A percentile compares a stretch with the other conserved stretches of the same genome.
phyloP scores from a whole-genome alignment of 352 stramenopile species.

The Blastocystis sp. region DNA sequence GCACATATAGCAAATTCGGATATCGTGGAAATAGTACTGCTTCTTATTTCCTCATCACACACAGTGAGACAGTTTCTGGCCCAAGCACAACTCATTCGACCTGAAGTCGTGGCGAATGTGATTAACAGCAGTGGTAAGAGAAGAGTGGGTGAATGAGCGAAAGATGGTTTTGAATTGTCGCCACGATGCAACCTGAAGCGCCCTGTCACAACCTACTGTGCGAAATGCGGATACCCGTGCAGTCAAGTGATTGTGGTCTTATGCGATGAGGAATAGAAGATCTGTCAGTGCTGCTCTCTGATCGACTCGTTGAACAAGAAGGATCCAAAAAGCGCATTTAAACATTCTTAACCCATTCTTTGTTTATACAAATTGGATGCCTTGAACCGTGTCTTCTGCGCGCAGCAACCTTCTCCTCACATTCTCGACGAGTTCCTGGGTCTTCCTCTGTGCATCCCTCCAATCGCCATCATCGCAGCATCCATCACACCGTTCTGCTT shows the following conservation, averaged over 20 bases:
- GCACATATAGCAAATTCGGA: slow-evolving; percentile 65
- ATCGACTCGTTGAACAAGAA: slow-evolving; percentile 28
- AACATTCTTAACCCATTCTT: not conserved
- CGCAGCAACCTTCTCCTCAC: not conserved
- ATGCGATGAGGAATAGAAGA: not conserved
- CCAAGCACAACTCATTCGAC: slow-evolving; percentile 64
- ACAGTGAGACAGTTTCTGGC: slow-evolving; percentile 63
- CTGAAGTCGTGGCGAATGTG: slow-evolving; percentile 36
- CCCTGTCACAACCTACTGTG: not conserved
- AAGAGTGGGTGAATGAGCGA: not conserved
- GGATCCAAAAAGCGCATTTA: not conserved
- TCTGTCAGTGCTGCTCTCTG: slow-evolving; percentile 60
- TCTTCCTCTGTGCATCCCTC: not conserved
- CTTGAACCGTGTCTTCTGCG: not conserved
- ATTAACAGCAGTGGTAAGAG: slow-evolving; percentile 29
- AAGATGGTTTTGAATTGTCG: slow-evolving; percentile 30
- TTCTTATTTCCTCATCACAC: not conserved
- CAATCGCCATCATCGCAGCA: not conserved
- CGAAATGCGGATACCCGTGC: slow-evolving; percentile 32
- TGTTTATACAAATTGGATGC: slow-evolving; percentile 30
- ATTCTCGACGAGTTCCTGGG: not conserved
- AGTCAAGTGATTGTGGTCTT: slow-evolving; percentile 1
- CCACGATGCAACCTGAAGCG: not conserved
- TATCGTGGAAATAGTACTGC: slow-evolving; percentile 61
- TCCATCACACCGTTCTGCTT: not conserved